phyloP scores from a whole-genome alignment of 75 land plant species.

The Pinus albicaulis region DNA sequence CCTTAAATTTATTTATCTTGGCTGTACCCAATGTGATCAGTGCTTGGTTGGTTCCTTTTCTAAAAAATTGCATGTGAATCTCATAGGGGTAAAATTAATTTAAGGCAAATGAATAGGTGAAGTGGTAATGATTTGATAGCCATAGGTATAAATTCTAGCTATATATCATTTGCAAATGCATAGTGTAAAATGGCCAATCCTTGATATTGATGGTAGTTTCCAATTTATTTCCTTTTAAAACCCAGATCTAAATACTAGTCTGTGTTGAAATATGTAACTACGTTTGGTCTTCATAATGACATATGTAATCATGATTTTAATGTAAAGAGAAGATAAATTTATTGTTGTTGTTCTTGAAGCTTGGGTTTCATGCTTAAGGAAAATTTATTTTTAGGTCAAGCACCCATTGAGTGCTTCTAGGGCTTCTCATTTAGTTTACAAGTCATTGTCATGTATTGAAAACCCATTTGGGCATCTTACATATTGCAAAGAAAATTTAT shows the following conservation, averaged over 20 bases:
- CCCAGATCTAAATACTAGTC: conserved; percentile 87
- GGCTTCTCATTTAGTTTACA: no score
- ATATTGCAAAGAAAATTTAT: no score
- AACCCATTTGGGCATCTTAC: no score
- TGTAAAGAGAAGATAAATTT: no score
- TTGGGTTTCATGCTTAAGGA: no score
- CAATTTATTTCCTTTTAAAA: conserved; percentile 88
- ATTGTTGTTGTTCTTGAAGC: no score
- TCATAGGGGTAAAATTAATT: conserved; percentile 16
- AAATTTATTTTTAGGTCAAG: no score
- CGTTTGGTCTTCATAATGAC: no score
- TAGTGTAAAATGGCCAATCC: conserved; percentile 10
- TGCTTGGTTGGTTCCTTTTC: conserved; percentile 91
- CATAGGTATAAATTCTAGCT: background rate
- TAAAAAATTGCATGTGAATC: conserved; percentile 89
- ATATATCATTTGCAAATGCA: background rate
- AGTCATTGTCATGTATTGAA: no score
- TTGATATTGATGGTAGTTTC: conserved; percentile 94
- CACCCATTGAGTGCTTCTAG: no score
- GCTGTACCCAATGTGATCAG: conserved; percentile 68
- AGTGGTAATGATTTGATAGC: background rate
- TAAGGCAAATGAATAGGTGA: background rate
- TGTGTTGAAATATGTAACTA: no score
- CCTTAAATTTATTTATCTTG: conserved; percentile 45
- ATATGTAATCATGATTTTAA: no score